Base-by-base conservation (phyloP, 2,329 filamentous ascomycete genomes). In the Cercospora sp. region DNA sequence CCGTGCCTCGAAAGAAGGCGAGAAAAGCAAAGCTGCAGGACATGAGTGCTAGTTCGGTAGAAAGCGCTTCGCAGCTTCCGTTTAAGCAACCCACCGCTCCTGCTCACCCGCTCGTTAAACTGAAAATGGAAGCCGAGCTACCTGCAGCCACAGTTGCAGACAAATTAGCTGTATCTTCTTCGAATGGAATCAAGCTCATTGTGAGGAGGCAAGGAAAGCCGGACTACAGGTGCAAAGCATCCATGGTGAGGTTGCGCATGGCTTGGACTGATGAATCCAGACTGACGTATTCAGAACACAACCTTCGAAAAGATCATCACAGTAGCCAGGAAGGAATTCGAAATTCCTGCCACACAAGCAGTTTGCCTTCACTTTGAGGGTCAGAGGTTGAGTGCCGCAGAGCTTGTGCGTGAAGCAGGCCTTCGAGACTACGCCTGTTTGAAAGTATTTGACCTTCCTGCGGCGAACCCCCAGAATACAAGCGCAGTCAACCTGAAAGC, bases 1-100 rank as follows among this genome's bases (percentile, higher is more conserved):
- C 69, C 13, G 37, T 72, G 26, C 62, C 69, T 26, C 60, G n/a
- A 2, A 69, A 71, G 62, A 71, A 59, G 45, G 21, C 55, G 9
- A 66, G 40, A 34, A 32, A 21, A 2, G 51, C 24, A 3, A 8
- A 53, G 6, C 45, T 67, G 49, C 10, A 28, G 26, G 21, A 53
- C 8, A 37, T 3, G 1, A 26, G 16, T 34, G 18, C 18, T 32
- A 16, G 6, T n/a, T 24, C 34, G 24, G 10, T 13, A n/a, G 40
- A 2, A 13, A 3, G 10, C 34, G 18, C 12, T 53, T 30, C 45
- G n/a, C 61, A 63, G 5, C 61, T 57, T 37, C 59, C 24, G 2
- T 6, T 1, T 28, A 24, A 55, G 13, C 49, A 28, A 16, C 26
- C 49, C 26, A 26, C 26, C 49, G 24, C 49, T 26, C 24, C 16